phyloP scores from a whole-genome alignment of 2,329 filamentous ascomycete genomes.

The Huntiella decipiens region DNA sequence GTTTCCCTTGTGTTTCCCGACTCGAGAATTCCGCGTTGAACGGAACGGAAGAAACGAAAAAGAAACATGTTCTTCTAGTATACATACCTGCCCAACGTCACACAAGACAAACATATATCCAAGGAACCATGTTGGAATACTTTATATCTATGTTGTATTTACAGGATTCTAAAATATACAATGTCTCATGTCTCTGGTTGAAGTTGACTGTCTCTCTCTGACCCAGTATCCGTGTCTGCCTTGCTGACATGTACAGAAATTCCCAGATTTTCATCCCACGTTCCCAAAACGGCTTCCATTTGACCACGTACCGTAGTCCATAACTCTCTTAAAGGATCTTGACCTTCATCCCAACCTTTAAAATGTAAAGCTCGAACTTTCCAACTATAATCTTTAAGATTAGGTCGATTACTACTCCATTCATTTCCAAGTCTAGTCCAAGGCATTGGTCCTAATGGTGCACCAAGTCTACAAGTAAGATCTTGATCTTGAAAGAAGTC shows the following conservation, averaged over 20 bases:
- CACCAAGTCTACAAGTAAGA: slow-evolving; percentile 4
- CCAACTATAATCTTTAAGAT: slow-evolving; percentile 5
- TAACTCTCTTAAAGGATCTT: slow-evolving; percentile 2
- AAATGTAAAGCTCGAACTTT: slow-evolving; percentile 9
- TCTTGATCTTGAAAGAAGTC: slow-evolving; percentile 9
- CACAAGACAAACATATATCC: too few species aligned
- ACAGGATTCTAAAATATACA: too few species aligned
- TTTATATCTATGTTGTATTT: too few species aligned
- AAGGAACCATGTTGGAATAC: too few species aligned
- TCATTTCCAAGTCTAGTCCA: slow-evolving; percentile 7
- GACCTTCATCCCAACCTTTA: slow-evolving; percentile 9
- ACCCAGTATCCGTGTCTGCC: background rate
- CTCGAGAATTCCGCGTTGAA: too few species aligned
- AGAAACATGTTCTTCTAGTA: too few species aligned
- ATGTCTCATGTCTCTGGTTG: too few species aligned
- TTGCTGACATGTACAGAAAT: background rate
- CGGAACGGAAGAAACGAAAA: too few species aligned
- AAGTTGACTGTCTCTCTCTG: too few species aligned
- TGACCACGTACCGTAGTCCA: slow-evolving; percentile 4
- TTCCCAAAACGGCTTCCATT: background rate
- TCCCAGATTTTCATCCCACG: background rate
- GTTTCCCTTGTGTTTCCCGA: too few species aligned
- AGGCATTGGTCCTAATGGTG: slow-evolving; percentile 9
- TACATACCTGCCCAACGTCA: too few species aligned
- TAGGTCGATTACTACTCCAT: slow-evolving; percentile 10